These are phyloP conservation scores for Taiwanofungus camphoratus DNA, from an alignment of 1,284 basidiomycete species.

Conservation along the genomic window DNA sequence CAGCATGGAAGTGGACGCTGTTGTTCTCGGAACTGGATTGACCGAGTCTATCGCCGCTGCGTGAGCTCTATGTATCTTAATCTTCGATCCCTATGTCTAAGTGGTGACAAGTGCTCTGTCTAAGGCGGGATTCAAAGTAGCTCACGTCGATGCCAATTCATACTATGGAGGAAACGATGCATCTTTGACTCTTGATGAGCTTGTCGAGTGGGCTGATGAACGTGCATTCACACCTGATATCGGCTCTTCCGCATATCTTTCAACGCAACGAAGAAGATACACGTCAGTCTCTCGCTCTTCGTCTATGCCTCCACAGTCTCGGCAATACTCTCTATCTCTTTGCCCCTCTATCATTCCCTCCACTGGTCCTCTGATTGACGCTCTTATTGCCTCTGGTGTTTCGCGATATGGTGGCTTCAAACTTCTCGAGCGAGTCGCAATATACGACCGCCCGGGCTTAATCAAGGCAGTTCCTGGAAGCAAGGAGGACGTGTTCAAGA, in stretches of 20 bases:
- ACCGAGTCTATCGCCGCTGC: conserved; percentile 85
- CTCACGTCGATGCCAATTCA: conserved; percentile 80
- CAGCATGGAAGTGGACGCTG: conserved; percentile 61
- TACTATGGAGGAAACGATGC: conserved; percentile 88
- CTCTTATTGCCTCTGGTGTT: conserved; percentile 81
- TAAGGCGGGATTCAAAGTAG: conserved; percentile 81
- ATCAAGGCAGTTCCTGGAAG: conserved; percentile 77
- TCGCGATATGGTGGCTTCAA: conserved; percentile 88
- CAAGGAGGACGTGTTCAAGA: conserved; percentile 94
- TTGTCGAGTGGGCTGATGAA: conserved; percentile 60
- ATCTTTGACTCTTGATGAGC: conserved; percentile 77
- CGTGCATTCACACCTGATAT: conserved; percentile 19
- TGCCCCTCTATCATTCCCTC: conserved; percentile 81
- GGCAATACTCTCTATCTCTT: conserved; percentile 84
- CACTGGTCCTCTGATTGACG: conserved; percentile 73
- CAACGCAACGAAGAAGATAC: conserved; percentile 27
- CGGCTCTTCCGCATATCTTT: conserved; percentile 19
- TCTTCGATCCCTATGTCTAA: conserved; percentile 13
- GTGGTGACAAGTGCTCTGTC: conserved; percentile 65
- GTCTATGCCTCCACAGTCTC: conserved; percentile 45
- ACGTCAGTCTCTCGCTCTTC: conserved; percentile 39
- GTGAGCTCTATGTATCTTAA: conserved; percentile 44
- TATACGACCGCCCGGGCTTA: conserved; percentile 44
- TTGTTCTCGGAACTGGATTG: conserved; percentile 85
- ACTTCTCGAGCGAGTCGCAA: conserved; percentile 71